These are phyloP conservation scores for Pseudopyrenochaeta lycopersici DNA, from an alignment of 2,329 filamentous ascomycete species.

Conservation along the genomic window DNA sequence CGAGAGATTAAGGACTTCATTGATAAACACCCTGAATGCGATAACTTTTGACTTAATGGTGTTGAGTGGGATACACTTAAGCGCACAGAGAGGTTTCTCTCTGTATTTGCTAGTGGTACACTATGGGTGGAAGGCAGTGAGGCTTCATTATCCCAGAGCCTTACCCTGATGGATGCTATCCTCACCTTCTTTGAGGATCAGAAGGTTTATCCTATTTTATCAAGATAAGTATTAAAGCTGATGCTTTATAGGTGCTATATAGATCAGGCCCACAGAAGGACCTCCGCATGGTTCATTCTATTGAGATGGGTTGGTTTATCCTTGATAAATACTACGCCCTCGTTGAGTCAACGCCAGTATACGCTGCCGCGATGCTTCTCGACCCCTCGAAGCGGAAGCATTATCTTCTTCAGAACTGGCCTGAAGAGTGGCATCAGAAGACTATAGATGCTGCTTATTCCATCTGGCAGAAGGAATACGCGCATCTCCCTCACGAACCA, in stretches of 20 bases:
- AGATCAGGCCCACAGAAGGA: background rate
- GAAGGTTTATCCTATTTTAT: slow-evolving; percentile 5
- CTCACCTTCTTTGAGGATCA: slow-evolving; percentile 4
- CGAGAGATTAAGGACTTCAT: background rate
- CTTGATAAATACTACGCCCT: slow-evolving; percentile 9
- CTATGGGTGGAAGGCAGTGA: too few relatives aligned
- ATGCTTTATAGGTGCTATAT: slow-evolving; percentile 5
- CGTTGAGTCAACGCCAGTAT: slow-evolving; percentile 6
- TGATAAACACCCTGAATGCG: slow-evolving; percentile 2
- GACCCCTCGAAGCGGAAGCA: slow-evolving; percentile 4
- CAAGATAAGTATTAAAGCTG: background rate
- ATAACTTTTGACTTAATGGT: background rate
- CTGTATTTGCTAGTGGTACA: too few relatives aligned
- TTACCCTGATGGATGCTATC: slow-evolving; percentile 3
- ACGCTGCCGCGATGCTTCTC: slow-evolving; percentile 7
- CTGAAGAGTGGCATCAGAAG: too few relatives aligned
- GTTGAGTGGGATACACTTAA: too few relatives aligned
- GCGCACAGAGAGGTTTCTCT: too few relatives aligned
- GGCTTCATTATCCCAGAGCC: too few relatives aligned
- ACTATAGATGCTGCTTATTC: too few relatives aligned
- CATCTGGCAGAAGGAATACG: too few relatives aligned
- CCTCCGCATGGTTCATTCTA: slow-evolving; percentile 5
- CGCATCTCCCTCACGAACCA: too few relatives aligned
- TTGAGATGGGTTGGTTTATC: slow-evolving; percentile 10
- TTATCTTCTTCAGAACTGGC: background rate